A percentile compares a stretch with the other conserved stretches of the same genome.
These are phyloP conservation scores for Pulicaria dysenterica DNA, from an alignment of 129 eudicot species.

Conservation along the genomic window DNA sequence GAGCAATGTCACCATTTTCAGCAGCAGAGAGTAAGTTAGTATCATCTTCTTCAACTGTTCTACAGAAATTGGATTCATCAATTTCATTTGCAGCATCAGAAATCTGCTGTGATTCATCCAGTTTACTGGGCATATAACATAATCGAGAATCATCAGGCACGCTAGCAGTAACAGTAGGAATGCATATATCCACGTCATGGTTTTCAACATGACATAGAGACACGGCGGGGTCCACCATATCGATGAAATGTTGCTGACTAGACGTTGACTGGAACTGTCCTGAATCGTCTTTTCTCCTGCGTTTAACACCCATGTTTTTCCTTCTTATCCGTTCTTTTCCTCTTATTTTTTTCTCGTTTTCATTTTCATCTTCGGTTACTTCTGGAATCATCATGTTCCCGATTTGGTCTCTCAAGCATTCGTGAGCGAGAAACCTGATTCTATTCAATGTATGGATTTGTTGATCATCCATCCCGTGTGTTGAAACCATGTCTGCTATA, in stretches of 20 bases:
- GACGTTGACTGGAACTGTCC: constrained; percentile 43
- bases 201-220: constrained; percentile 38
- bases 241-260: constrained; percentile 38
- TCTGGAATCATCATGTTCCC: constrained; percentile 48
- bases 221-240: constrained; percentile 28
- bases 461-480: constrained; percentile 90
- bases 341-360: constrained; percentile 50
- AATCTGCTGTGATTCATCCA: constrained; percentile 42
- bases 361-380: constrained; percentile 47
- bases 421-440: constrained; percentile 84
- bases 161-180: constrained; percentile 30
- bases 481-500: constrained; percentile 72
- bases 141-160: constrained; percentile 37
- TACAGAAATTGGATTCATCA: constrained; percentile 39
- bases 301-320: constrained; percentile 53
- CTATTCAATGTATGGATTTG: constrained; percentile 76
- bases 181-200: constrained; percentile 38
- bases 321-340: constrained; percentile 86
- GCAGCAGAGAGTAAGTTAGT: constrained; percentile 39
- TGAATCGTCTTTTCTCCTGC: constrained; percentile 65
- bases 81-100: constrained; percentile 45
- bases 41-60: constrained; percentile 42
- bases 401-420: constrained; percentile 78
- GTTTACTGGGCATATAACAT: constrained; percentile 45
- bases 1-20: constrained; percentile 49